These are phyloP conservation scores for Begonia masoniana DNA, from an alignment of 306 rosid genomes.

Conservation along the genomic window DNA sequence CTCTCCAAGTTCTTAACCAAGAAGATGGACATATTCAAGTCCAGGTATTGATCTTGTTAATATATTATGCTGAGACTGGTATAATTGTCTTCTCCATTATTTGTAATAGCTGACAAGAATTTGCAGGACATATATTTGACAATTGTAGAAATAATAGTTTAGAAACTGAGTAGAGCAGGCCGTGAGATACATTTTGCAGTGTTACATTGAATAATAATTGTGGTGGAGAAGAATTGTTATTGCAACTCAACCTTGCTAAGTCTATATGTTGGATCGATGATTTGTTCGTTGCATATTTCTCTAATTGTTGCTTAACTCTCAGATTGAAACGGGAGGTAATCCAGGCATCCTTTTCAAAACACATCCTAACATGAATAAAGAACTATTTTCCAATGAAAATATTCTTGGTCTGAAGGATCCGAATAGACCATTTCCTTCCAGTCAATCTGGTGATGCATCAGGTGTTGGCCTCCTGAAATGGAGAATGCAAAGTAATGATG, in stretches of 20 bases:
- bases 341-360: constrained; percentile 70
- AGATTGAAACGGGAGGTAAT: constrained; percentile 70
- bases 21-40: constrained; percentile 77
- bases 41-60: constrained; percentile 33
- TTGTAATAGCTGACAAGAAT: background rate
- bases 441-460: constrained; percentile 64
- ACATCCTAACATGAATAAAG: constrained; percentile 80
- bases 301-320: constrained; percentile 8
- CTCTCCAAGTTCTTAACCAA: constrained; percentile 71
- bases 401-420: constrained; percentile 67
- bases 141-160: no score
- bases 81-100: background rate
- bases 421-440: constrained; percentile 72
- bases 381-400: constrained; percentile 51
- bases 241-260: no score
- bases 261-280: no score
- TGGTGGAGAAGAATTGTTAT: no score
- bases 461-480: constrained; percentile 83
- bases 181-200: no score
- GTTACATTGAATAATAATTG: no score
- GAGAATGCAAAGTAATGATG: constrained; percentile 88
- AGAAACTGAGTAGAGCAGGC: no score
- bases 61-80: background rate
- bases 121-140: background rate
- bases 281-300: constrained; percentile 3